Evolutionary conservation across 2,329 filamentous ascomycete genomes (phyloP).

Genomic region (Aureobasidium namibiae): DNA sequence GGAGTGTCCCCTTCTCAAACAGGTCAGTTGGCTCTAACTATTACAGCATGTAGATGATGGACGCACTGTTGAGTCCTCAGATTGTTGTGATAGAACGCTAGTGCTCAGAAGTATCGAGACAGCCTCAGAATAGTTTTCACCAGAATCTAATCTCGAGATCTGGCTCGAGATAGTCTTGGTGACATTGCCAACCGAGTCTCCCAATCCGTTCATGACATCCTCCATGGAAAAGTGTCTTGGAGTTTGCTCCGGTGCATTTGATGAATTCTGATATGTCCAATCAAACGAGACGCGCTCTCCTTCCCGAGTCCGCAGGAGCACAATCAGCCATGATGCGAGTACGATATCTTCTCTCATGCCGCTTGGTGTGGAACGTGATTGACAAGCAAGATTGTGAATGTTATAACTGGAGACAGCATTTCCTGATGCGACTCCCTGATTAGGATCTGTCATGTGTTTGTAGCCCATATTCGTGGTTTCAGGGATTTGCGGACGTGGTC

Average conservation of each 20-base stretch:
- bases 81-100: background rate
- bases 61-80: background rate
- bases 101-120: slow-evolving; percentile 12
- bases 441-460: background rate
- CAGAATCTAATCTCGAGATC: slow-evolving; percentile 22
- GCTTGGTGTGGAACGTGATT: background rate
- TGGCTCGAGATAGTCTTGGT: slow-evolving; percentile 22
- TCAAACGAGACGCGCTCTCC: slow-evolving; percentile 30
- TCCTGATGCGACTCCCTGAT: background rate
- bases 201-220: background rate
- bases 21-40: background rate
- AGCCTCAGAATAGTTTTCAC: background rate
- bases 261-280: slow-evolving; percentile 28
- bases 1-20: background rate
- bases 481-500: background rate
- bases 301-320: slow-evolving; percentile 36
- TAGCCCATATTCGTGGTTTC: background rate
- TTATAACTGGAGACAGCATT: no score
- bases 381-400: background rate
- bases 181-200: slow-evolving; percentile 15
- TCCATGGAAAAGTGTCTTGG: background rate
- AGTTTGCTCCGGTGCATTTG: background rate
- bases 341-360: slow-evolving; percentile 35
- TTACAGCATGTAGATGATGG: no score
- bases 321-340: slow-evolving; percentile 38